phyloP scores from a whole-genome alignment of 441 rosid species.

The Geranium incanum region DNA sequence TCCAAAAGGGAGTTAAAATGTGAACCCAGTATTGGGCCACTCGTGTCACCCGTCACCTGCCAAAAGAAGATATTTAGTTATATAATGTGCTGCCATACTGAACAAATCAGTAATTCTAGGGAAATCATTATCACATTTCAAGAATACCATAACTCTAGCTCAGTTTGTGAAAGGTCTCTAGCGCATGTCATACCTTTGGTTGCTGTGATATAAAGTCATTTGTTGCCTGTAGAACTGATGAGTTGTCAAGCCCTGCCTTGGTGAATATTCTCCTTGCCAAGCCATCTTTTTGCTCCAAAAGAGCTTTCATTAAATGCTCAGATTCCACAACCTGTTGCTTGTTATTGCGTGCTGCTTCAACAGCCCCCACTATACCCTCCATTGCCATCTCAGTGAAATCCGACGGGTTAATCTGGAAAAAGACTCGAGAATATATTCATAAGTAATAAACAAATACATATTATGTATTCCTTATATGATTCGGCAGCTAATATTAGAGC shows the following conservation, averaged over 20 bases:
- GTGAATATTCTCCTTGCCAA: constrained; percentile 72
- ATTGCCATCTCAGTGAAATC: constrained; percentile 88
- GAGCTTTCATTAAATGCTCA: constrained; percentile 88
- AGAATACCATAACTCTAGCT: background rate
- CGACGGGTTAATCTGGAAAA: constrained; percentile 44
- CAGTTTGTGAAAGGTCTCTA: background rate
- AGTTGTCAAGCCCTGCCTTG: constrained; percentile 62
- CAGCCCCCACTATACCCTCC: constrained; percentile 69
- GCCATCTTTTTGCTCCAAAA: constrained; percentile 87
- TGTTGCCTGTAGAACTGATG: constrained; percentile 57
- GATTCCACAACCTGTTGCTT: constrained; percentile 72
- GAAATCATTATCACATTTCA: background rate
- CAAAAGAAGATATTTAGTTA: constrained; percentile 6
- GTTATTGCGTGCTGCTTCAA: constrained; percentile 57
- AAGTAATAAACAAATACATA: background rate
- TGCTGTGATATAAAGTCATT: constrained; percentile 57
- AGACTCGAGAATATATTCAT: background rate
- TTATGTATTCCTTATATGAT: background rate
- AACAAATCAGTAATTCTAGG: background rate
- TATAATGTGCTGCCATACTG: too few relatives aligned
- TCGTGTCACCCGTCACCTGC: constrained; percentile 60
- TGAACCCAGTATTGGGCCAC: constrained; percentile 58
- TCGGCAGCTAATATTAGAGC: background rate
- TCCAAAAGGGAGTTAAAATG: constrained; percentile 46
- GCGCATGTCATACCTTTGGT: constrained; percentile 46